Evolutionary conservation across 2,329 filamentous ascomycete genomes (phyloP), one percentile per base, ranked within the genome.

Genomic region (Elsinoe necatrix): DNA sequence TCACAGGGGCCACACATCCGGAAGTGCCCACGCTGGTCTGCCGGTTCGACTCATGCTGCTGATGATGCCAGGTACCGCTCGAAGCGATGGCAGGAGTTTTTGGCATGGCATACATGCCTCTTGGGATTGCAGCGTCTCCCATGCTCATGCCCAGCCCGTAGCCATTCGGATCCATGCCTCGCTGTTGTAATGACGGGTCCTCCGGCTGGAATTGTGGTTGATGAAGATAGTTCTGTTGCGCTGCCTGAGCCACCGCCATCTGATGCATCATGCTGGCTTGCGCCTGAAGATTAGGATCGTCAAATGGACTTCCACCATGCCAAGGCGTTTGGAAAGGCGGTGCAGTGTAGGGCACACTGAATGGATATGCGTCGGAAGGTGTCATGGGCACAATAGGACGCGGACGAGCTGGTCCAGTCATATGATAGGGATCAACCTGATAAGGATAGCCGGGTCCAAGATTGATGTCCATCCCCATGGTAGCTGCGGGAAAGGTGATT

Each of bases 401-500:
- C 16, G 48, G 48, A 6, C 48, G 48, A 11, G 31, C 48, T 18
- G 48, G 48, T 5, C 48, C 48, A 25, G 48, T 52, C 25, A 34
- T 34, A 3, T 52, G 48, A 25, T 52, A 39, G 9, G 48, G 48
- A 39, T 52, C 48, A 4, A 52, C 18, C 48, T 52, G 48, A 23
- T 21, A 52, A 14, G 48, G 48, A 39, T 52, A 52, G 7, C 48
- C 20, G n/a, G 29, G 48, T 21, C 29, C 48, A 8, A 37, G 29
- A 25, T 47, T 34, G 27, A 56, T 20, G 29, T 56, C 54, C 54
- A 48, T 56, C 25, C 54, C 54, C 41, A 56, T 42, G 9, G 54
- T 55, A 20, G 63, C 65, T 16, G 66, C 65, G 41, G 69, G 68
- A 58, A 70, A 71, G 21, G 66, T 67, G 55, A 71, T 70, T 39